Conservation (phyloP, 805 yeast genomes). For the Monosporozyma siamensis region DNA sequence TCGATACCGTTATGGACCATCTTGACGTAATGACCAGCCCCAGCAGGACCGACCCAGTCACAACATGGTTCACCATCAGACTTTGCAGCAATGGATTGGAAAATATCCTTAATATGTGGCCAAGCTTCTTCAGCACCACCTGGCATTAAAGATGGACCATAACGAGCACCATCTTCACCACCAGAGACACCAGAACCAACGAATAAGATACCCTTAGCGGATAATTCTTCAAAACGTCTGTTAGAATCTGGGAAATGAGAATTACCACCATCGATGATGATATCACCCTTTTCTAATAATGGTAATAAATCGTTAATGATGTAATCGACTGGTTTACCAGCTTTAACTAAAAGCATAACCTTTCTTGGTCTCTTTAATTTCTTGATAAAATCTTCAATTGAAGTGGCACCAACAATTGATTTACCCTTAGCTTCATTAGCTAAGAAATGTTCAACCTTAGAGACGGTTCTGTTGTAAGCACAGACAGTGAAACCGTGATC, state of each 20-base stretch:
- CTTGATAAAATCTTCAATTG: slow-evolving; percentile 77
- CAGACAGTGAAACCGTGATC: slow-evolving; percentile 98
- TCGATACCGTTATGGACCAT: slow-evolving; percentile 99
- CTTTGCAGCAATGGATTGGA: slow-evolving; percentile 94
- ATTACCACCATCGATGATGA: slow-evolving; percentile 99
- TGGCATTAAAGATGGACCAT: slow-evolving; percentile 99
- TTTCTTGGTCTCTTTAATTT: slow-evolving; percentile 96
- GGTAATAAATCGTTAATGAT: slow-evolving; percentile 85
- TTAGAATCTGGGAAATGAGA: slow-evolving; percentile 98
- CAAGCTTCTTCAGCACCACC: slow-evolving; percentile 98
- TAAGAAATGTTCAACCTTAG: slow-evolving; percentile 91
- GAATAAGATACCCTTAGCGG: slow-evolving; percentile 76
- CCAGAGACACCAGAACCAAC: slow-evolving; percentile 99
- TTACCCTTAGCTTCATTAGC: slow-evolving; percentile 96
- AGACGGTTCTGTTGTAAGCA: slow-evolving; percentile 95
- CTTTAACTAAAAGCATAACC: slow-evolving; percentile 88
- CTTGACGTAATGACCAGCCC: slow-evolving; percentile 97
- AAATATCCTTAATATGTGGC: slow-evolving; percentile 95
- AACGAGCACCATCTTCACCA: slow-evolving; percentile 99
- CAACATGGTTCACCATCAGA: slow-evolving; percentile 98
- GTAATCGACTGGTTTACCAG: slow-evolving; percentile 90
- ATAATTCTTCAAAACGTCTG: slow-evolving; percentile 89
- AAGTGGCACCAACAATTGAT: slow-evolving; percentile 90
- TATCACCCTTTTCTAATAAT: slow-evolving; percentile 89
- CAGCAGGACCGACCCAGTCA: slow-evolving; percentile 99